A percentile compares a stretch with the other conserved stretches of the same genome.
Conservation (phyloP, 2,329 filamentous ascomycete species). For the Colletotrichum sansevieriae region DNA sequence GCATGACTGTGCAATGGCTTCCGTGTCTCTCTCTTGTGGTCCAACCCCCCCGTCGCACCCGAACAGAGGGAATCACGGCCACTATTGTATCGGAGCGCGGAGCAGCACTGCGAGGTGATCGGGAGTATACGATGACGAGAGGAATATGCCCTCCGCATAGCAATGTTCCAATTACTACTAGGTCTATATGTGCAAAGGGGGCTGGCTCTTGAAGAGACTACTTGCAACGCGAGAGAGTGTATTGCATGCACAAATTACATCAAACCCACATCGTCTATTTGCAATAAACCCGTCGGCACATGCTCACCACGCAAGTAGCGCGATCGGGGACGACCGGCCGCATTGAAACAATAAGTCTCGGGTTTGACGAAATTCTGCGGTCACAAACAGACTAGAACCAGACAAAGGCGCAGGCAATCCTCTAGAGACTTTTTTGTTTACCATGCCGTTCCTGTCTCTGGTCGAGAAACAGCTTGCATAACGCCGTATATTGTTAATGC, state of each 20-base stretch:
- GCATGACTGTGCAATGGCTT: constrained; percentile 27
- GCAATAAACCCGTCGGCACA: too few relatives aligned
- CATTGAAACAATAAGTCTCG: constrained; percentile 34
- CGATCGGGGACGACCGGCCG: not conserved
- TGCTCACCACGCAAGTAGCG: not conserved
- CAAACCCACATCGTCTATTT: constrained; percentile 14
- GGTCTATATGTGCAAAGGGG: constrained; percentile 3
- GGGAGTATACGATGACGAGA: constrained; percentile 18
- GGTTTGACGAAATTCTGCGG: not conserved
- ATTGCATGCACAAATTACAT: not conserved
- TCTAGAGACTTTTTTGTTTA: constrained; percentile 4
- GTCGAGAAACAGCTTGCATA: constrained; percentile 21
- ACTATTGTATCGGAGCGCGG: constrained; percentile 2
- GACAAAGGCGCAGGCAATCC: not conserved
- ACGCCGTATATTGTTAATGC: constrained; percentile 14
- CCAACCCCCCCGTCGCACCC: constrained; percentile 2
- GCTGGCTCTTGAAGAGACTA: not conserved
- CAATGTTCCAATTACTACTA: constrained; percentile 14
- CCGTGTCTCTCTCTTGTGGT: not conserved
- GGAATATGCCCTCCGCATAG: constrained; percentile 26
- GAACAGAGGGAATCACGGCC: constrained; percentile 19
- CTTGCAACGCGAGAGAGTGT: not conserved
- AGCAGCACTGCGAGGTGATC: constrained; percentile 6
- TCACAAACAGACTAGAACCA: not conserved
- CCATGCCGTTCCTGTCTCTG: constrained; percentile 5